These are phyloP conservation scores for Schizochytrium sp. DNA, from an alignment of 108 stramenopile species.

Conservation along the genomic window DNA sequence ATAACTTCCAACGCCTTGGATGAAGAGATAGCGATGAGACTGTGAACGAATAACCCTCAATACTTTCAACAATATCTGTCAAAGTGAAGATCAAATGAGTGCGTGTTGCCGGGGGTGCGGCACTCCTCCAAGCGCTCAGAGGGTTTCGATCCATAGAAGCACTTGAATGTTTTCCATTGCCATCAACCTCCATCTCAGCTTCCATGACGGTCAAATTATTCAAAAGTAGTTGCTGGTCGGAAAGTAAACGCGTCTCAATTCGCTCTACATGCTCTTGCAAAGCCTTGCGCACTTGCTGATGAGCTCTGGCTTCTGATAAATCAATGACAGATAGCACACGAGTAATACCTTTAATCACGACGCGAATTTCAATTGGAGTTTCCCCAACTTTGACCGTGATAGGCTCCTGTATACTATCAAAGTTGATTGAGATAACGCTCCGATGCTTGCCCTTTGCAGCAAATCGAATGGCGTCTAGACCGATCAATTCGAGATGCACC, in stretches of 20 bases:
- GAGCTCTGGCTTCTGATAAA: not conserved
- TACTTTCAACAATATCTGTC: not conserved
- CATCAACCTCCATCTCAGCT: not conserved
- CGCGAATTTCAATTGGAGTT: not conserved
- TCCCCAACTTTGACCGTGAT: not conserved
- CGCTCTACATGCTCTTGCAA: slow-evolving; percentile 38
- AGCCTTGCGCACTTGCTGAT: slow-evolving; percentile 27
- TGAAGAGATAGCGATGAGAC: not conserved
- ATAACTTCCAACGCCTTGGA: slow-evolving; percentile 6
- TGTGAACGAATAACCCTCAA: slow-evolving; percentile 7
- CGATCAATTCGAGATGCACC: slow-evolving; percentile 3
- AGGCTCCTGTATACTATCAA: not conserved
- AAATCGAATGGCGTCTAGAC: not conserved
- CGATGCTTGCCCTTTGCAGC: not conserved
- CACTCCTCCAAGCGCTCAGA: not conserved
- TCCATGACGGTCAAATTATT: not conserved
- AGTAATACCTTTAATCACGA: slow-evolving; percentile 39
- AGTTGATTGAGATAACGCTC: not conserved
- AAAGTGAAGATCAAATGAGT: not conserved
- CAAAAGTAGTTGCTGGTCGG: slow-evolving; percentile 41
- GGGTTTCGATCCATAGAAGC: not conserved
- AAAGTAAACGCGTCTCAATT: not conserved
- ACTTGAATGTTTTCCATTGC: not conserved
- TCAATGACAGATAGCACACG: not conserved
- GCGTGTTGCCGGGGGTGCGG: not conserved